Evolutionary conservation across 345 rosid genomes (phyloP), one percentile per base, ranked within the genome.

Genomic region (Euclidium syriacum): DNA sequence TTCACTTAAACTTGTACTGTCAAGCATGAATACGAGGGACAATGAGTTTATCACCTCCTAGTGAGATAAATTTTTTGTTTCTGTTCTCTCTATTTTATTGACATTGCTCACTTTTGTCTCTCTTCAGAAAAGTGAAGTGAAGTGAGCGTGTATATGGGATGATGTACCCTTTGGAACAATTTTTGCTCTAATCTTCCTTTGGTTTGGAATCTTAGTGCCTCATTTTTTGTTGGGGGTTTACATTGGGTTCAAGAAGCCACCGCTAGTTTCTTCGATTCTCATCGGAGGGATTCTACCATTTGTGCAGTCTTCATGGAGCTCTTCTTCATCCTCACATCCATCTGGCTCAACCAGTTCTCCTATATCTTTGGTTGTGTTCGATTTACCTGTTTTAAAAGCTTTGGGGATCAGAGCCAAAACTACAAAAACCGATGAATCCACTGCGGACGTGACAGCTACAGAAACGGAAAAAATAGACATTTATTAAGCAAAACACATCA

Each of bases 71-170:
- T 11, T 2, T 22, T 11, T 12, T 49, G 20, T 12, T 41, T 42
- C 9, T 0, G 6, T 58, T 68, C 57, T 75, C 38, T 50, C 38
- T 3, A 27, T 49, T 54, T 58, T 68, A 9, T 42, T 69, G 14
- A 52, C 50, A n/a, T 24, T 44, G 6, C 14, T 49, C n/a, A 50
- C 7, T 27, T 18, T 36, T 59, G 17, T 11, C 32, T 18, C 43
- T n/a, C n/a, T 46, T 62, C 79, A 86, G 90, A 87, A 86, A 52
- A 83, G 90, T 47, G 81, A 84, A 64, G 94, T 86, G 70, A 86
- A 86, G 78, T 84, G 95, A 90, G 95, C 90, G 30, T 86, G 87
- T 50, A 82, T 90, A 66, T 86, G 95, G 95, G 95, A 86, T 80
- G 86, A 88, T 64, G 95, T 87, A 2, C 95, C 95, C 23, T 87